phyloP scores from a whole-genome alignment of 2,329 filamentous ascomycete genomes.

The Colletotrichum chlorophyti region DNA sequence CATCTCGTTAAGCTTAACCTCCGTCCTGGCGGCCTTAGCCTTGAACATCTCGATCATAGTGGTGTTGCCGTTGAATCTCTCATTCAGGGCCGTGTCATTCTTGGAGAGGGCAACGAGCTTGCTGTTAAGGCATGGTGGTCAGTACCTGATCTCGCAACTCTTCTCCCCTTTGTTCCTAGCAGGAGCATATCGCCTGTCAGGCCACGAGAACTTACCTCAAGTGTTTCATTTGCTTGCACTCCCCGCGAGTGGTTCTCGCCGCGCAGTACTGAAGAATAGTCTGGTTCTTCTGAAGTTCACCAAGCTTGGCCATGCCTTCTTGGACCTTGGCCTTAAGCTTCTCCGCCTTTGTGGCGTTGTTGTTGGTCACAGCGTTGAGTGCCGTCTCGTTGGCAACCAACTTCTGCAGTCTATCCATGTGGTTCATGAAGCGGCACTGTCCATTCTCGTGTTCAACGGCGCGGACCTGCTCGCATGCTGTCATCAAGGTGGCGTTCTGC shows the following conservation, averaged over 20 bases:
- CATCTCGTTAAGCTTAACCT: conserved; percentile 31
- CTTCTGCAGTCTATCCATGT: conserved; percentile 34
- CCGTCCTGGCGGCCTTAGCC: conserved; percentile 33
- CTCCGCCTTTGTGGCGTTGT: conserved; percentile 38
- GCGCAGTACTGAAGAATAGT: conserved; percentile 24
- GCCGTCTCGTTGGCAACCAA: conserved; percentile 35
- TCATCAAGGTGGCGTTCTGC: conserved; percentile 43
- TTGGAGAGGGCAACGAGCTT: conserved; percentile 23
- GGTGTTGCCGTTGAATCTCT: conserved; percentile 42
- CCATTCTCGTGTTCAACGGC: conserved; percentile 37
- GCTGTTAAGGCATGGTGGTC: neutral
- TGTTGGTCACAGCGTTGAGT: conserved; percentile 32
- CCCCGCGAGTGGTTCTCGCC: conserved; percentile 11
- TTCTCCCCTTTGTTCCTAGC: neutral
- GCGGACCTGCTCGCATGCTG: conserved; percentile 39
- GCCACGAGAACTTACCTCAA: conserved; percentile 11
- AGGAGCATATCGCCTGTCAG: neutral
- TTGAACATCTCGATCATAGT: conserved; percentile 42
- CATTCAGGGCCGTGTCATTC: conserved; percentile 33
- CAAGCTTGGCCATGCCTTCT: conserved; percentile 23
- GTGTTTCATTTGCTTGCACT: conserved; percentile 19
- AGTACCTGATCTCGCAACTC: too few species aligned
- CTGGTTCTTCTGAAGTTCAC: conserved; percentile 19
- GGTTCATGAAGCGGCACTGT: conserved; percentile 37
- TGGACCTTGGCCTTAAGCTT: conserved; percentile 34